Conservation (phyloP, 805 yeast genomes). For the Candida silvicultrix region DNA sequence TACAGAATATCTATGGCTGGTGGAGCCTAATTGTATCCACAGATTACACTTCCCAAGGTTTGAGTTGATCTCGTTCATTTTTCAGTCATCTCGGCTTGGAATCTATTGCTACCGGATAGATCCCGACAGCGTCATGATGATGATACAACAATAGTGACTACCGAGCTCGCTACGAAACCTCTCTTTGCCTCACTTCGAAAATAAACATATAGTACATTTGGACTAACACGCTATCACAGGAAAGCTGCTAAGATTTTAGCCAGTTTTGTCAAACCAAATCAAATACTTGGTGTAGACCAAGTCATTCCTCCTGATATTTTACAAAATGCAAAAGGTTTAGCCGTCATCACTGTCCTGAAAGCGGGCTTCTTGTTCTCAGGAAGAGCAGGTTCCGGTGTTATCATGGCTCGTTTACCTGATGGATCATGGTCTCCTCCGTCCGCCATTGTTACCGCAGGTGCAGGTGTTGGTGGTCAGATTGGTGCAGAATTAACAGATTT, state of each 20-base stretch:
- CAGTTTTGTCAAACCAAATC: conserved; percentile 91
- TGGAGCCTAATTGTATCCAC: too few species aligned
- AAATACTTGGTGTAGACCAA: conserved; percentile 79
- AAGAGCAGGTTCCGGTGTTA: conserved; percentile 95
- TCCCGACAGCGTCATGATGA: neutral
- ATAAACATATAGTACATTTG: too few species aligned
- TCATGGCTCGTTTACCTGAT: conserved; percentile 89
- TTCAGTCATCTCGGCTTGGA: neutral
- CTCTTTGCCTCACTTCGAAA: too few species aligned
- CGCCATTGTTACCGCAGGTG: conserved; percentile 94
- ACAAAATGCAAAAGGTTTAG: conserved; percentile 88
- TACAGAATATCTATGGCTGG: too few species aligned
- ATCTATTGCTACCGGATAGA: neutral
- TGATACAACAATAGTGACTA: too few species aligned
- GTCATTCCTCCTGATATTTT: conserved; percentile 87
- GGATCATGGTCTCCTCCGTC: conserved; percentile 98
- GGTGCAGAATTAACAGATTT: conserved; percentile 97
- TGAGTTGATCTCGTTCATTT: too few species aligned
- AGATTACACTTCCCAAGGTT: too few species aligned
- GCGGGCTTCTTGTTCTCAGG: conserved; percentile 97
- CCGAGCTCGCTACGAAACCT: too few species aligned
- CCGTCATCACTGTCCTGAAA: conserved; percentile 86
- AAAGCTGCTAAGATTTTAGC: conserved; percentile 92
- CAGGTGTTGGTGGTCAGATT: conserved; percentile 97
- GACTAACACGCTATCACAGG: conserved; percentile 26